Base-by-base conservation (phyloP, 768 basidiomycete genomes). In the Boletus reticuloceps region DNA sequence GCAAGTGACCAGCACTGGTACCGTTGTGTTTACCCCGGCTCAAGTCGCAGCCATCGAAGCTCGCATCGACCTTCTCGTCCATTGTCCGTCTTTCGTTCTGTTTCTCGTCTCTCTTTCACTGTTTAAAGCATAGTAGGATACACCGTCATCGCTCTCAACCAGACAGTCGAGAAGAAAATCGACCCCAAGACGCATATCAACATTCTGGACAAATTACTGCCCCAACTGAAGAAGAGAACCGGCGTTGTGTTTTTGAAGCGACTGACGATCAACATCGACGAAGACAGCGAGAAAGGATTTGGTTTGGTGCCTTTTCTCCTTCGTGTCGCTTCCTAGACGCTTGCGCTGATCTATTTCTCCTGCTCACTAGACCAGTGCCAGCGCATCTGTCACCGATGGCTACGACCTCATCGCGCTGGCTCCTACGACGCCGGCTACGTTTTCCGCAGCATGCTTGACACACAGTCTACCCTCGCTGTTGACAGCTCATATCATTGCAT, bases 221-320 rank as follows among this genome's bases (percentile, higher is more conserved):
- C 74, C n/a, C 81, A 80, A 54, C 71, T 91, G 25, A 82, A 80
- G 54, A 74, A 77, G 16, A 77, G 89, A 41, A 67, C 75, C 1
- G 85, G 86, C 1, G 71, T 89, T 32, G 70, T 89, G 4, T 83
- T 82, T 55, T 74, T 95, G 48, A 91, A 89, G 67, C 76, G 91
- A 47, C 67, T 95, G 52, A 91, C 85, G n/a, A 85, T 94, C 47
- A 75, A 89, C 12, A 77, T 93, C 10, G 87, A 92, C 57, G 84
- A 91, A 62, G 88, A 86, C 40, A 92, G 91, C 63, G 89, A 93
- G 68, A 92, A 91, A 68, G 89, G 91, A 1, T 88, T 89, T 62
- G 89, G 91, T 31, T 67, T 93, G 67, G 90, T 93, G 53, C 59
- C 78, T 72, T 31, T 46, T 42, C 39, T 6, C 2, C 34, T 11